Evolutionary conservation across 116 monocot species (phyloP).

Genomic region (Phalaenopsis hybrid): DNA sequence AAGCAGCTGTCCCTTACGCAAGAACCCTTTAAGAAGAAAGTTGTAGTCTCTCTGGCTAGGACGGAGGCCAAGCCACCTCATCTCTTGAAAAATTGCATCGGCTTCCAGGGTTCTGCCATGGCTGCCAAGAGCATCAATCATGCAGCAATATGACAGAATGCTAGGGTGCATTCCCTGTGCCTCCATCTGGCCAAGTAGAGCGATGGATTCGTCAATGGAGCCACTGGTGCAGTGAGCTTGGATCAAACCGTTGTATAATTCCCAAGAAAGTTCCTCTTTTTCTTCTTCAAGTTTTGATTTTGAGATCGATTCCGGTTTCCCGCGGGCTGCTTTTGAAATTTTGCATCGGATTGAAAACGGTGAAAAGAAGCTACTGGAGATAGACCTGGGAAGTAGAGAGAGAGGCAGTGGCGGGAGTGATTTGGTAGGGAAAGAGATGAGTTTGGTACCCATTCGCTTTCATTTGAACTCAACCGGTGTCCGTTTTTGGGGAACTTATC

Average conservation of each 20-base stretch:
- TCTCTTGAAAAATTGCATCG: constrained; percentile 59
- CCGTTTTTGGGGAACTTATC: no score
- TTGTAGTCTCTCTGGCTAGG: constrained; percentile 35
- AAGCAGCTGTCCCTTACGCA: constrained; percentile 41
- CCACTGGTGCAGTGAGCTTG: constrained; percentile 26
- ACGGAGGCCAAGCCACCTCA: constrained; percentile 25
- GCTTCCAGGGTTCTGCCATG: constrained; percentile 69
- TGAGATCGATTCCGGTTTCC: neutral
- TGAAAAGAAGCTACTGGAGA: neutral
- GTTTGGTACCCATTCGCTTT: neutral
- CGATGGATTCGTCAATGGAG: constrained; percentile 36
- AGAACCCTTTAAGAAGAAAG: constrained; percentile 32
- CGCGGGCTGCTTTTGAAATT: neutral
- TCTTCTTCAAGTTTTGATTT: constrained; percentile 5
- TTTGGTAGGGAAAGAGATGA: neutral
- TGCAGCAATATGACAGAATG: constrained; percentile 29
- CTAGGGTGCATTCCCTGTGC: constrained; percentile 36
- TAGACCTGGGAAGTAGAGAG: neutral
- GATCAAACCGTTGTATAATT: constrained; percentile 41
- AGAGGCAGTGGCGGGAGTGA: neutral
- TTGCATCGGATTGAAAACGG: constrained; percentile 4
- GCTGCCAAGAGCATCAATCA: constrained; percentile 40
- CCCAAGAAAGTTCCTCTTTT: constrained; percentile 18
- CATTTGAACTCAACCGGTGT: neutral
- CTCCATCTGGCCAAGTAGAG: constrained; percentile 52